phyloP scores from a whole-genome alignment of 371 early-diverging fungal species.

The Saksenaea vasiformis region DNA sequence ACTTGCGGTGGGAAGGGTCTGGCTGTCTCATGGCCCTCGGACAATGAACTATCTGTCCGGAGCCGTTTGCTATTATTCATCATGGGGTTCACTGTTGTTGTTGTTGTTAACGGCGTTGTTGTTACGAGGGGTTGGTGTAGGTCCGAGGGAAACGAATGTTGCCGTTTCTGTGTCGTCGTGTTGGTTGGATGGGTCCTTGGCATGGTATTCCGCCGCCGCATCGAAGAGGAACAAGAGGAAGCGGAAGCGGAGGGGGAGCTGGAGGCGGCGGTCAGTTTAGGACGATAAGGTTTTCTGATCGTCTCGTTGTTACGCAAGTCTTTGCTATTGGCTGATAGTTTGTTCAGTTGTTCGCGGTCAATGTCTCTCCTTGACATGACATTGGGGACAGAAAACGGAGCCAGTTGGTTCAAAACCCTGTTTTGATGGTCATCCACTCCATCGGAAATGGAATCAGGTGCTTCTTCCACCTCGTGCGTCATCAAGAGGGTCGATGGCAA shows the following conservation, averaged over 20 bases:
- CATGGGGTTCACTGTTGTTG: not conserved
- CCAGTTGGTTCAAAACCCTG: conserved; percentile 5
- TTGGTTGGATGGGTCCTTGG: not conserved
- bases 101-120: not conserved
- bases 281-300: not conserved
- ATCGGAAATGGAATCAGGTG: not conserved
- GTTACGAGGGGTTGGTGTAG: conserved; percentile 6
- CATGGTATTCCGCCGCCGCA: not conserved
- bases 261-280: not conserved
- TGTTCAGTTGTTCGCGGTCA: conserved; percentile 21
- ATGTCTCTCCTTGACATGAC: conserved; percentile 13
- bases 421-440: conserved; percentile 1
- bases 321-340: conserved; percentile 15
- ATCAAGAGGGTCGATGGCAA: not conserved
- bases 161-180: not conserved
- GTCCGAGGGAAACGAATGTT: not conserved
- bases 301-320: conserved; percentile 6
- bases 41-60: not conserved
- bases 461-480: not conserved
- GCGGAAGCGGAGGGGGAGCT: not conserved
- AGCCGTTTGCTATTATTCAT: not conserved
- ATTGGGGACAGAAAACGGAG: conserved; percentile 4
- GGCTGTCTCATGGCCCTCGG: not conserved
- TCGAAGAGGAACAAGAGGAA: not conserved
- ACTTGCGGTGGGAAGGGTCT: not conserved